A percentile compares a stretch with the other conserved stretches of the same genome.
phyloP scores from a whole-genome alignment of 2,329 filamentous ascomycete genomes.

The Pseudogymnoascus pannorum region DNA sequence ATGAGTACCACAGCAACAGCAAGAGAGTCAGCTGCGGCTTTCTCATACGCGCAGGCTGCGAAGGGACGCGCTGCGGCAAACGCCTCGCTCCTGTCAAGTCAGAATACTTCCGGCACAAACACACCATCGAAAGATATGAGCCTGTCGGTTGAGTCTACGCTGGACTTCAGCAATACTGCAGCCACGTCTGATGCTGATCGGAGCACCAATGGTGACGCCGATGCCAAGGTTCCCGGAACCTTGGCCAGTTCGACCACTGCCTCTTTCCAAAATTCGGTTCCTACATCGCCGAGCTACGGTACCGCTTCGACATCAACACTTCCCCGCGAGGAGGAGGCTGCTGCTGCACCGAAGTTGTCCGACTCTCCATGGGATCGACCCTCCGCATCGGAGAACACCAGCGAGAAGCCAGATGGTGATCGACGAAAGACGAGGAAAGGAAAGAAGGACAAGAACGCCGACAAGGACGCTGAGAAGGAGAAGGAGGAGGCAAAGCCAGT shows the following conservation, averaged over 20 bases:
- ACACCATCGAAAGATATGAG: slow-evolving; percentile 25
- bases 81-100: slow-evolving; percentile 24
- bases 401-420: slow-evolving; percentile 27
- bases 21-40: slow-evolving; percentile 36
- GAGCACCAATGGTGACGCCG: slow-evolving; percentile 21
- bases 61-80: slow-evolving; percentile 54
- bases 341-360: not conserved
- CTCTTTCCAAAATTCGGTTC: slow-evolving; percentile 30
- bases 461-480: slow-evolving; percentile 49
- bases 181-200: slow-evolving; percentile 13
- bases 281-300: slow-evolving; percentile 47
- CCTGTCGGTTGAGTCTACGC: slow-evolving; percentile 15
- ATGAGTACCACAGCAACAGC: slow-evolving; percentile 37
- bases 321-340: slow-evolving; percentile 48
- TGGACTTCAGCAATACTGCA: not conserved
- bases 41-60: slow-evolving; percentile 94
- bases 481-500: slow-evolving; percentile 54
- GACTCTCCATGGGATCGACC: slow-evolving; percentile 17
- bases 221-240: slow-evolving; percentile 11
- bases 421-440: slow-evolving; percentile 29
- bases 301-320: slow-evolving; percentile 43
- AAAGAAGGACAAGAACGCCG: slow-evolving; percentile 36
- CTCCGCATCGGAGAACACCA: slow-evolving; percentile 57
- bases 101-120: slow-evolving; percentile 25
- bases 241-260: slow-evolving; percentile 19